phyloP scores from a whole-genome alignment of 1,284 basidiomycete species.

The Filobasidium uniguttulatum region DNA sequence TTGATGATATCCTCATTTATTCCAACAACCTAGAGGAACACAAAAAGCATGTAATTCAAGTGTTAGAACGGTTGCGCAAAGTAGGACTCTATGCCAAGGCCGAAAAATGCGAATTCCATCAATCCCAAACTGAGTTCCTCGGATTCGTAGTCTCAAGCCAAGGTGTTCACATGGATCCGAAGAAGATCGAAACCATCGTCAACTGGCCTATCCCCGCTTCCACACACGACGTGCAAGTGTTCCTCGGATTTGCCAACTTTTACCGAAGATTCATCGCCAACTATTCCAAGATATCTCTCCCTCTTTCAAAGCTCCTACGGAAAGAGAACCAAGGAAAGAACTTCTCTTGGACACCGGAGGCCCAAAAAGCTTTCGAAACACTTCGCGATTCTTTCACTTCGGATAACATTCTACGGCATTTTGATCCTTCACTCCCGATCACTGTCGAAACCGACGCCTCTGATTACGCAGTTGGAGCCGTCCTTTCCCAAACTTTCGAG shows the following conservation, averaged over 20 bases:
- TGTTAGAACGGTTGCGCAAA: background rate
- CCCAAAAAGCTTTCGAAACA: conserved; percentile 32
- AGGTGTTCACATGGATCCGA: conserved; percentile 32
- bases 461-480: conserved; percentile 23
- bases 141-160: background rate
- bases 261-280: conserved; percentile 38
- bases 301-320: conserved; percentile 23
- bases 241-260: conserved; percentile 39
- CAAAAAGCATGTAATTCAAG: background rate
- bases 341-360: conserved; percentile 28
- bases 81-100: conserved; percentile 1
- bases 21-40: too few relatives aligned
- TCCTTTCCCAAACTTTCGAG: conserved; percentile 24
- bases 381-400: conserved; percentile 33
- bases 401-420: conserved; percentile 35
- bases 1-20: conserved; percentile 36
- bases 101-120: conserved; percentile 8
- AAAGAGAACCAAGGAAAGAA: conserved; percentile 11
- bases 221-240: conserved; percentile 31
- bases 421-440: conserved; percentile 24
- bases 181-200: conserved; percentile 36
- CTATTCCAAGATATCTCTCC: conserved; percentile 31
- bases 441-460: conserved; percentile 32
- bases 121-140: background rate
- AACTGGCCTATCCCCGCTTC: conserved; percentile 36